Conservation (phyloP, 2,329 filamentous ascomycete genomes). For the Corynespora cassiicola region DNA sequence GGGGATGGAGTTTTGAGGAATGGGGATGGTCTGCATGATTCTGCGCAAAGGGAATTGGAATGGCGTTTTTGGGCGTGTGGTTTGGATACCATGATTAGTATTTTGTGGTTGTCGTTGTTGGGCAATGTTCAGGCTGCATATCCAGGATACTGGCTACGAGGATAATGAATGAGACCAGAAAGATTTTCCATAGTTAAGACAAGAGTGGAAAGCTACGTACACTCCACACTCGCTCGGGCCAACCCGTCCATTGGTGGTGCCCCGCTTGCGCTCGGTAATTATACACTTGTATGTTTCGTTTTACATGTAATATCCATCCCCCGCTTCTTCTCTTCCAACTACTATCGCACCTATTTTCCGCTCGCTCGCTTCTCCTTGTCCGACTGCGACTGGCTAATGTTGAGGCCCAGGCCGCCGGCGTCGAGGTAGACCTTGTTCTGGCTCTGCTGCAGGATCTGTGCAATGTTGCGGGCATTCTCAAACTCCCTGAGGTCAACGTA, state of each 20-base stretch:
- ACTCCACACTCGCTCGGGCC: conserved; percentile 18
- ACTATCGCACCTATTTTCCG: conserved; percentile 18
- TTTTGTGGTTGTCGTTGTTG: no score
- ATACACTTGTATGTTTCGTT: conserved; percentile 27
- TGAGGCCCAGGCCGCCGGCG: conserved; percentile 86
- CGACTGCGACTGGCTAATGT: conserved; percentile 65
- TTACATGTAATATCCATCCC: conserved; percentile 1
- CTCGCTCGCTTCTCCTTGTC: conserved; percentile 48
- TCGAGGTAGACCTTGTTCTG: conserved; percentile 96
- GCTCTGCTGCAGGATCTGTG: conserved; percentile 84
- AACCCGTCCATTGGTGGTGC: no score
- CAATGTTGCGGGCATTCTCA: conserved; percentile 91
- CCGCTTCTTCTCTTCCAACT: neutral
- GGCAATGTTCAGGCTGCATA: no score
- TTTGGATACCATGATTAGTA: no score
- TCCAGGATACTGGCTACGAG: no score
- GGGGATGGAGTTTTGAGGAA: conserved; percentile 79
- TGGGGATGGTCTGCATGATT: conserved; percentile 1
- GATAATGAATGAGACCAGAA: neutral
- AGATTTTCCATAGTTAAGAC: conserved; percentile 27
- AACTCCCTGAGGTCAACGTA: conserved; percentile 98
- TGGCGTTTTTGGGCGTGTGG: no score
- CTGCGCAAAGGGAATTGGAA: neutral
- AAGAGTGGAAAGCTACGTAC: conserved; percentile 42
- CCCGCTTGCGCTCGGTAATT: conserved; percentile 22